Base-by-base conservation (phyloP, 2,329 filamentous ascomycete genomes). In the Mycosphaerella arachidis region DNA sequence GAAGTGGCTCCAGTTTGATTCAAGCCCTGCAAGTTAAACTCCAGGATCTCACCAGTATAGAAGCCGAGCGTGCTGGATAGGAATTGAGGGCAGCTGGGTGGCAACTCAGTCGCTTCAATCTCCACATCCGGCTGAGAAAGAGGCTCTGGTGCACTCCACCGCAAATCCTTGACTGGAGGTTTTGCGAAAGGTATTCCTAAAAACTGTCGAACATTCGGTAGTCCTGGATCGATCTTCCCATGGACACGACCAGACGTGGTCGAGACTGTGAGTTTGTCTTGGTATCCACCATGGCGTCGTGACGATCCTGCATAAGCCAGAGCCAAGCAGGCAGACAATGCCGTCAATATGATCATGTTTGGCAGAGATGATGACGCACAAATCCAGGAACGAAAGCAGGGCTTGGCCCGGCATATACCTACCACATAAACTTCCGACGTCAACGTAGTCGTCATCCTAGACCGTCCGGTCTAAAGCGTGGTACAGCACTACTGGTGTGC, bases 111-210 rank as follows among this genome's bases (percentile, higher is more conserved):
- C 1, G 68, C 69, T 12, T 67, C 55, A 35, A 68, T 57, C 8
- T 63, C 45, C 6, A 60, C 61, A 27, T 67, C 63, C 7, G 66
- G 64, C 37, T 66, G 67, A 4, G 55, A 63, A 3, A 65, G 31
- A n/a, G 53, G 6, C 27, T 53, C 75, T 30, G 65, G 65, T 40
- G 65, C 40, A 9, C 72, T 71, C 56, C 74, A 76, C 40, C 74
- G 67, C 37, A 75, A 62, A 31, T 70, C 62, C 8, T 71, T 73
- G 6, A 73, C 61, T 10, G 74, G 73, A 18, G 73, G 67, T 60
- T 70, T 63, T 0, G 71, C 74, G 55, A 73, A 76, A 9, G 69
- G 70, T 43, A 76, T 73, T 31, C 73, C 74, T 35, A 76, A 57
- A 43, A 73, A 76, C 33, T 76, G 62, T 50, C 62, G 55, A 6